phyloP scores from a whole-genome alignment of 2,329 filamentous ascomycete genomes.

The Botrytis fragariae region DNA sequence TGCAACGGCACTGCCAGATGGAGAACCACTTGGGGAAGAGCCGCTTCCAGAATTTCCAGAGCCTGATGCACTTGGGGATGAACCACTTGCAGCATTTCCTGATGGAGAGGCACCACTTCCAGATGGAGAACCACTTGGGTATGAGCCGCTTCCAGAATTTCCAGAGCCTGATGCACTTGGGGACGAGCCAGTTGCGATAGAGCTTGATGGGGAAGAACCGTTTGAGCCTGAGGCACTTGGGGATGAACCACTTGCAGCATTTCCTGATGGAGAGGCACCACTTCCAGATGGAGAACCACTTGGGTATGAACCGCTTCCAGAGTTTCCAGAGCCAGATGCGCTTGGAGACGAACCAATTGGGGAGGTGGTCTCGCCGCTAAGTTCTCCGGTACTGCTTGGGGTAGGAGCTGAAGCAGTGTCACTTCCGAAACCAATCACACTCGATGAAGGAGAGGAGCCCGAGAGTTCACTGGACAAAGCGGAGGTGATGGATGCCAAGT shows the following conservation, averaged over 20 bases:
- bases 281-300: neutral
- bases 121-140: neutral
- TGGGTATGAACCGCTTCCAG: neutral
- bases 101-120: neutral
- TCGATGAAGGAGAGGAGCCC: neutral
- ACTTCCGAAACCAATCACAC: neutral
- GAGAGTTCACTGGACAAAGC: neutral
- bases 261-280: neutral
- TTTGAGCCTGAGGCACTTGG: neutral
- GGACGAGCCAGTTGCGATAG: neutral
- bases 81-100: too few species aligned
- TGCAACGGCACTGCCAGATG: neutral
- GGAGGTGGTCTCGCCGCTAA: neutral
- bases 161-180: neutral
- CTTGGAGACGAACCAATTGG: neutral
- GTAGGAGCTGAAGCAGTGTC: neutral
- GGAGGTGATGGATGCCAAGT: conserved; percentile 10
- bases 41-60: too few species aligned
- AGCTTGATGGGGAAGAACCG: neutral
- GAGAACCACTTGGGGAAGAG: neutral
- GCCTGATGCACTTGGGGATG: neutral
- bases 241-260: neutral
- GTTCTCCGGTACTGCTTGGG: neutral
- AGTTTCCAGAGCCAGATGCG: neutral
- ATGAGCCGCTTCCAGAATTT: neutral